Conservation (phyloP, 116 monocot genomes). For the Iris pallida region DNA sequence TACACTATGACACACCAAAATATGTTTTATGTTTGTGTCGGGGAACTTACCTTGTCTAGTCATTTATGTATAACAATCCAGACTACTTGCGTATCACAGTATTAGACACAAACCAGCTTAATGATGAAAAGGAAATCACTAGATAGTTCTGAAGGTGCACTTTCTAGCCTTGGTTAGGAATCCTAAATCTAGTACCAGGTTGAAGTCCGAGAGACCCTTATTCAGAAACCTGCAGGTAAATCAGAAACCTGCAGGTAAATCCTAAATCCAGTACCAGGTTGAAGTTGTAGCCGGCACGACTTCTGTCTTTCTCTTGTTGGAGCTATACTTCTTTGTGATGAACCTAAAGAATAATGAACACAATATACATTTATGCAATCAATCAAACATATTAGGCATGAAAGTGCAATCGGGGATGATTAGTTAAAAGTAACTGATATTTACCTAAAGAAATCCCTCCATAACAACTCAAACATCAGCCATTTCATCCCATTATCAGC, state of each 20-base stretch:
- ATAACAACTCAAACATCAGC: slow-evolving; percentile 93
- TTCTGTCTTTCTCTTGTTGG: slow-evolving; percentile 46
- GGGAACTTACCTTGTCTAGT: too few relatives aligned
- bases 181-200: slow-evolving; percentile 84
- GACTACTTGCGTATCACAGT: too few relatives aligned
- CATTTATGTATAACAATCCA: too few relatives aligned
- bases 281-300: slow-evolving; percentile 64
- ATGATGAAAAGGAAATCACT: too few relatives aligned
- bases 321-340: slow-evolving; percentile 94
- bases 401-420: not conserved
- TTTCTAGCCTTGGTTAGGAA: slow-evolving; percentile 95
- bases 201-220: slow-evolving; percentile 94
- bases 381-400: not conserved
- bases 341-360: slow-evolving; percentile 42
- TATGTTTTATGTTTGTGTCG: too few relatives aligned
- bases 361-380: not conserved
- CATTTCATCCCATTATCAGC: slow-evolving; percentile 71
- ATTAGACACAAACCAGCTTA: too few relatives aligned
- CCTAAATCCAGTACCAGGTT: too few relatives aligned
- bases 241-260: too few relatives aligned
- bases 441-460: slow-evolving; percentile 99
- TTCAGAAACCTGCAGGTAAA: slow-evolving; percentile 71
- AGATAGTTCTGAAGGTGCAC: slow-evolving; percentile 98
- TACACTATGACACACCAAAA: too few relatives aligned
- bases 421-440: too few relatives aligned